Evolutionary conservation across 441 rosid species (phyloP).

Genomic region (Melastoma candidum): DNA sequence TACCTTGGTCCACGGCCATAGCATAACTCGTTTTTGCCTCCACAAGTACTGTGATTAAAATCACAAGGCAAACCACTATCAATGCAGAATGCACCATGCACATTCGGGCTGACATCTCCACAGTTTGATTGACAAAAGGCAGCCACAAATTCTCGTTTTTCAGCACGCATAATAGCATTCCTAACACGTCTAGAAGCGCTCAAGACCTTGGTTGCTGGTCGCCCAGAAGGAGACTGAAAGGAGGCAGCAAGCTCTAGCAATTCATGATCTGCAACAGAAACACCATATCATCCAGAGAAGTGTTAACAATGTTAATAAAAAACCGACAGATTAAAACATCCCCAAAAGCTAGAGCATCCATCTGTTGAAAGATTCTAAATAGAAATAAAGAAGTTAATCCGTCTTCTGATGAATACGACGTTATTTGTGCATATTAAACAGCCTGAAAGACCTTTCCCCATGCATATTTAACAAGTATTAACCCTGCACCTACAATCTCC

Average conservation of each 20-base stretch:
- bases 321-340: too few relatives aligned
- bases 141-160: slow-evolving; percentile 76
- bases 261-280: slow-evolving; percentile 44
- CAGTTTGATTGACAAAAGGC: slow-evolving; percentile 95
- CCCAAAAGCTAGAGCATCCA: too few relatives aligned
- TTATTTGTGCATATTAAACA: too few relatives aligned
- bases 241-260: slow-evolving; percentile 81
- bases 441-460: too few relatives aligned
- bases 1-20: slow-evolving; percentile 99
- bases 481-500: too few relatives aligned
- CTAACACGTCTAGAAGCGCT: slow-evolving; percentile 76
- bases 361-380: too few relatives aligned
- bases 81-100: slow-evolving; percentile 82
- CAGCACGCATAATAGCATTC: slow-evolving; percentile 62
- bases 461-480: too few relatives aligned
- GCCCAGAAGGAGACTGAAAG: slow-evolving; percentile 66
- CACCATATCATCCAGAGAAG: neutral
- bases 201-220: slow-evolving; percentile 46
- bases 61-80: slow-evolving; percentile 94
- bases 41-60: slow-evolving; percentile 92
- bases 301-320: too few relatives aligned
- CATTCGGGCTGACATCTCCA: slow-evolving; percentile 96
- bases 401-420: too few relatives aligned
- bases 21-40: slow-evolving; percentile 84
- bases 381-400: too few relatives aligned